Base-by-base conservation (phyloP, 176 grass and related monocot genomes). In the Lolium perenne region DNA sequence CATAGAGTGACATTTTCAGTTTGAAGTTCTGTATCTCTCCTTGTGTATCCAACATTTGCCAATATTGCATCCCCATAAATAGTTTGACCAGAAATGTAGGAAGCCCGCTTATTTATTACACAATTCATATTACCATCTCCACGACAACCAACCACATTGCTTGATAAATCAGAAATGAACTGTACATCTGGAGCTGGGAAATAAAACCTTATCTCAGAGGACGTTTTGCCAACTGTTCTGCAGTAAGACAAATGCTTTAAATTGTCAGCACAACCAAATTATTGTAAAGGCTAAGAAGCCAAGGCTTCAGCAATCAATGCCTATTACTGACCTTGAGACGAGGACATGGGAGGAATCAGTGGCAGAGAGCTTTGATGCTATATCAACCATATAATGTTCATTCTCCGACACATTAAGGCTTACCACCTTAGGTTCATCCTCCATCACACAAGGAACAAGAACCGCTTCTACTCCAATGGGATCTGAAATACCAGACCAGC, bases 171-270 rank as follows among this genome's bases (percentile, higher is more conserved):
- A 78, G 83, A 89, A 87, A 88, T 71, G 70, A 77, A 75, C 41
- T 81, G 64, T 65, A 87, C 76, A 79, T 87, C 48, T 63, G 91
- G 89, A 90, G 82, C 77, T 51, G 90, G 85, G 68, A 94, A 98
- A 76, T 98, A 95, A 72, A 95, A 89, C 86, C 91, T 94, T 74
- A 95, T 94, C 80, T 98, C 96, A 25, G 93, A 95, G 5, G 92
- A 98, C 71, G 96, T 79, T 91, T 95, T 98, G 84, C 93, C 96
- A 80, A 98, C 83, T 71, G 89, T 95, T 91, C 95, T 98, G 90
- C 56, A 91, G 60, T 80, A 87, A 83, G 32, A 91, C 7, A 90
- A 48, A 84, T 76, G 32, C 15, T 74, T 80, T 79, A 83, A 71
- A 82, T 80, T 74, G 20, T 48, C 80, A 89, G 74, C 55, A 57